A percentile compares a stretch with the other conserved stretches of the same genome.
Evolutionary conservation across 108 stramenopile genomes (phyloP).

Genomic region (Cyclotella kingstonii): DNA sequence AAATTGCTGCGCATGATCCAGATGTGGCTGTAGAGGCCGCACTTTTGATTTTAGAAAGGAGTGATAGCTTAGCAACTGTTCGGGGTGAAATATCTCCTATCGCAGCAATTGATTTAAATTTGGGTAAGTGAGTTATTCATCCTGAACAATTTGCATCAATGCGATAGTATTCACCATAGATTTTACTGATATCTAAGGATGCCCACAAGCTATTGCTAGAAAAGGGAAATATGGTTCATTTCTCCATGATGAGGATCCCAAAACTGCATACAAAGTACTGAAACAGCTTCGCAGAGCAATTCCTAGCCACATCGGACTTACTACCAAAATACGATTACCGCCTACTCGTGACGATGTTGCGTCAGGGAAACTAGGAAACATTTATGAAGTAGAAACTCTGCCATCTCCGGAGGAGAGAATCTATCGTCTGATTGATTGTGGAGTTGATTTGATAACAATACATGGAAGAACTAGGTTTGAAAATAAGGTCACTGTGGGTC

Average conservation of each 20-base stretch:
- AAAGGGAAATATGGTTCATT: conserved; percentile 85
- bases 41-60: conserved; percentile 54
- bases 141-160: no score
- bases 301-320: conserved; percentile 51
- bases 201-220: conserved; percentile 80
- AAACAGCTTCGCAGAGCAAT: conserved; percentile 54
- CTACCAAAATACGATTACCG: conserved; percentile 81
- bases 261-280: conserved; percentile 54
- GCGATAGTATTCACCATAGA: no score
- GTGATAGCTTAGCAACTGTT: conserved; percentile 7
- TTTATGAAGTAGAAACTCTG: neutral
- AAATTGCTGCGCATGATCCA: conserved; percentile 94
- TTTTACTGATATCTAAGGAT: no score
- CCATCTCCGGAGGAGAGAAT: conserved; percentile 52
- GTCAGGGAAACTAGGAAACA: conserved; percentile 23
- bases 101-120: conserved; percentile 80
- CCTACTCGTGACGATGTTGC: conserved; percentile 31
- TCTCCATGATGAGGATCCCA: conserved; percentile 74
- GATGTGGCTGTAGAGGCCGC: conserved; percentile 77
- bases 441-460: conserved; percentile 87
- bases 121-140: conserved; percentile 39
- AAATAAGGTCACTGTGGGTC: conserved; percentile 77
- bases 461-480: conserved; percentile 94
- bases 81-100: conserved; percentile 20
- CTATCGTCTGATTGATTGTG: conserved; percentile 65